These are phyloP conservation scores for Alternaria alternata DNA, from an alignment of 2,329 filamentous ascomycete species.

Conservation along the genomic window DNA sequence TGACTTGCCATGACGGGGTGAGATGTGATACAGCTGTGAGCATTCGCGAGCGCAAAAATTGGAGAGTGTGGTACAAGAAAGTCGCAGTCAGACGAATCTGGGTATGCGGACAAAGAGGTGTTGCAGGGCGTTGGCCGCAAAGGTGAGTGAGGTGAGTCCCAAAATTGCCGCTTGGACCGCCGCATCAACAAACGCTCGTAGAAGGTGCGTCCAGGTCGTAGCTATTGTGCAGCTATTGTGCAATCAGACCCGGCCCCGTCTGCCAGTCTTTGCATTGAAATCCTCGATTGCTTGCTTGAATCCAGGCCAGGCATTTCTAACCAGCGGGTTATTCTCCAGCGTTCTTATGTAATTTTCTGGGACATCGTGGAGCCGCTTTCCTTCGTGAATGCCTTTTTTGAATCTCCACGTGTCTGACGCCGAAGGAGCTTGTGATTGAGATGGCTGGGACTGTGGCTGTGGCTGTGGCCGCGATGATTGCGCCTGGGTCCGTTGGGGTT, in stretches of 20 bases:
- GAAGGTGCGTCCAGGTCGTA: not conserved
- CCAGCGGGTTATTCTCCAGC: slow-evolving; percentile 27
- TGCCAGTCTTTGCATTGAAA: slow-evolving; percentile 32
- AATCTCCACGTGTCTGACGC: slow-evolving; percentile 13
- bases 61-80: not conserved
- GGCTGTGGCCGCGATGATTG: not conserved
- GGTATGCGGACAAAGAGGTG: not conserved
- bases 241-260: slow-evolving; percentile 15
- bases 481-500: slow-evolving; percentile 9
- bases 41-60: not conserved
- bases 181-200: not conserved
- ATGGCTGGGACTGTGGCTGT: not conserved
- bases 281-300: slow-evolving; percentile 28
- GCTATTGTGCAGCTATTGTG: not conserved
- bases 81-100: not conserved
- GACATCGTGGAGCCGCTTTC: slow-evolving; percentile 26
- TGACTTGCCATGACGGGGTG: not conserved
- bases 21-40: not conserved
- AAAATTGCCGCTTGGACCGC: slow-evolving; percentile 2
- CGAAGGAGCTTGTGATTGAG: not conserved
- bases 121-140: not conserved
- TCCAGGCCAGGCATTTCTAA: slow-evolving; percentile 29
- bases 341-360: slow-evolving; percentile 30
- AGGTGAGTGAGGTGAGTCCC: not conserved
- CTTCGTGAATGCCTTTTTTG: slow-evolving; percentile 16